Base-by-base conservation (phyloP, 768 basidiomycete genomes). In the Xerocomellus amylosporus region DNA sequence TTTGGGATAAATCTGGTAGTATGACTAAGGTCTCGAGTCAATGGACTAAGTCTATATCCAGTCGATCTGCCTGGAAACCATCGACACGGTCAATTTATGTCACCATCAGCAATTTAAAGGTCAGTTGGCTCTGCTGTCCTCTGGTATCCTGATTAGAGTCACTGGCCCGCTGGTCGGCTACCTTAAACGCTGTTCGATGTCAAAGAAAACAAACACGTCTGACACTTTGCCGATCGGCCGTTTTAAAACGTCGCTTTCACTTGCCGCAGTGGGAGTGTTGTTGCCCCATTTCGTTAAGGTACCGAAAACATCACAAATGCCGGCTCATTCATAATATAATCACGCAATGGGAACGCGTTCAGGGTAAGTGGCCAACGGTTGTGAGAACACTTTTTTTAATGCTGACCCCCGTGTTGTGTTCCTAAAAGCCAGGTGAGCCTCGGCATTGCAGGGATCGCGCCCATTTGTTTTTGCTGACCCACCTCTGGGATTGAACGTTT, bases 201-300 rank as follows among this genome's bases (percentile, higher is more conserved):
- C 45, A 38, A 15, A 28, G 26, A 40, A 31, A 24, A 20, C 2
- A 10, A 28, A 33, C 9, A 15, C 20, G 28, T 33, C 20, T 13
- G 10, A 34, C 17, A 37, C 33, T 24, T 56, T 58, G 46, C 52
- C 50, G 54, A 36, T 51, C 61, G 61, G 57, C 49, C 62, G 26
- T n/a, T n/a, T n/a, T n/a, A n/a, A n/a, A 33, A 26, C 30, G 8
- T 30, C 20, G 30, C 19, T 24, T 30, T 52, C 41, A 34, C 33
- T 37, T 17, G 31, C 28, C 33, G 24, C 24, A 24, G 24, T 24
- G 24, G 4, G 24, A 24, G 24, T 24, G 2, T 24, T 24, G 24
- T 24, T 24, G 17, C n/a, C 46, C 49, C 55, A 53, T 53, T 62
- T 64, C 58, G 65, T 66, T 66, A 52, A 58, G 36, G 37, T 38